These are phyloP conservation scores for Candida koratica DNA, from an alignment of 805 yeast genomes.

Conservation along the genomic window DNA sequence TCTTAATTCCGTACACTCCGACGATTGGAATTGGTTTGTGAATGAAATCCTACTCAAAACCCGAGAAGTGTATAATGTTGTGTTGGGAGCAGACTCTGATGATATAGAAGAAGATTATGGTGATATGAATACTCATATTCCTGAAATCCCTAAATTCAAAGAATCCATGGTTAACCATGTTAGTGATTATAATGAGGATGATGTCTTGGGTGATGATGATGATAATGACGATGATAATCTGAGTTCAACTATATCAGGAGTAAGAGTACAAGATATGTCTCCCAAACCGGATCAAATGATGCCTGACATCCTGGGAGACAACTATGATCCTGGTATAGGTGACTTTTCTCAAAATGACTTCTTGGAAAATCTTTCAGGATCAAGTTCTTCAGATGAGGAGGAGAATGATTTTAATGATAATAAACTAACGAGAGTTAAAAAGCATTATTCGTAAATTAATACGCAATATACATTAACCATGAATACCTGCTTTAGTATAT, in stretches of 20 bases:
- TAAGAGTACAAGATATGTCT: constrained; percentile 29
- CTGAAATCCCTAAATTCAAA: neutral
- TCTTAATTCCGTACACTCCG: constrained; percentile 45
- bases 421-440: constrained; percentile 41
- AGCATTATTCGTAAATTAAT: constrained; percentile 28
- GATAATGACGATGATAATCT: constrained; percentile 22
- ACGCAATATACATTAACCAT: constrained; percentile 5
- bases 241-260: constrained; percentile 17
- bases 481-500: neutral
- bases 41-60: constrained; percentile 47
- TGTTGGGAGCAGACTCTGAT: constrained; percentile 42
- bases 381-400: constrained; percentile 34
- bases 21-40: constrained; percentile 50
- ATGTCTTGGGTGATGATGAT: constrained; percentile 10
- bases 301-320: constrained; percentile 23
- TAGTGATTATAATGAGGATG: constrained; percentile 3
- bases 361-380: constrained; percentile 40
- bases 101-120: constrained; percentile 25
- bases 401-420: constrained; percentile 24
- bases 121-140: neutral
- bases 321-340: constrained; percentile 24
- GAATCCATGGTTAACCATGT: constrained; percentile 2
- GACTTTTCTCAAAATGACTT: constrained; percentile 30
- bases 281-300: constrained; percentile 22
- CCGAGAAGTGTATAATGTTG: constrained; percentile 54